phyloP scores from a whole-genome alignment of 495 filamentous ascomycete genomes.

The Daldinia loculata region DNA sequence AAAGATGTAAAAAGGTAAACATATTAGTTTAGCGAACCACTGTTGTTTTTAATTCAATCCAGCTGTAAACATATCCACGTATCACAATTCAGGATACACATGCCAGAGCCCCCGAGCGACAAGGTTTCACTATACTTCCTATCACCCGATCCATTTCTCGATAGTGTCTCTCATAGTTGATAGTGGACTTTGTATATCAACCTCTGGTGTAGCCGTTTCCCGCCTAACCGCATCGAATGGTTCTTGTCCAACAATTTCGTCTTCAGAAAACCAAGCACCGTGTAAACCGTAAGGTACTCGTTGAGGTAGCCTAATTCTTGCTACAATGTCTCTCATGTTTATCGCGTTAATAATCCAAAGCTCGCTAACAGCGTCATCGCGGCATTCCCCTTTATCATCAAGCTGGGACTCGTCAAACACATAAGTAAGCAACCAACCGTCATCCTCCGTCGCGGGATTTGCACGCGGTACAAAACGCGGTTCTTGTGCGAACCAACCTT shows the following conservation, averaged over 20 bases:
- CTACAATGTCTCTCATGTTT: constrained; percentile 64
- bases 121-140: constrained; percentile 3
- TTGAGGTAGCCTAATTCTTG: constrained; percentile 64
- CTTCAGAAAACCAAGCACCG: constrained; percentile 69
- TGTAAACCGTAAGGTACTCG: constrained; percentile 73
- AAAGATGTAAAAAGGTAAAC: background rate
- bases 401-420: constrained; percentile 66
- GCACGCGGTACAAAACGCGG: constrained; percentile 65
- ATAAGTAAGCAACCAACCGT: constrained; percentile 69
- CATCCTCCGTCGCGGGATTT: constrained; percentile 57
- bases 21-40: background rate
- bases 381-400: constrained; percentile 53
- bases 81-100: background rate
- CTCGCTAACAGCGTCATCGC: constrained; percentile 58
- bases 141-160: constrained; percentile 36
- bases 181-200: constrained; percentile 27
- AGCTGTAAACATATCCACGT: background rate
- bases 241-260: constrained; percentile 59
- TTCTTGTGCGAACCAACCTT: constrained; percentile 69
- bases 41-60: background rate
- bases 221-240: constrained; percentile 29
- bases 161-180: constrained; percentile 32
- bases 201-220: constrained; percentile 19
- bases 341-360: constrained; percentile 72
- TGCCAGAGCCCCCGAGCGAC: background rate